Evolutionary conservation across 2,329 filamentous ascomycete species (phyloP).

Genomic region (Hypomyces rosellus): DNA sequence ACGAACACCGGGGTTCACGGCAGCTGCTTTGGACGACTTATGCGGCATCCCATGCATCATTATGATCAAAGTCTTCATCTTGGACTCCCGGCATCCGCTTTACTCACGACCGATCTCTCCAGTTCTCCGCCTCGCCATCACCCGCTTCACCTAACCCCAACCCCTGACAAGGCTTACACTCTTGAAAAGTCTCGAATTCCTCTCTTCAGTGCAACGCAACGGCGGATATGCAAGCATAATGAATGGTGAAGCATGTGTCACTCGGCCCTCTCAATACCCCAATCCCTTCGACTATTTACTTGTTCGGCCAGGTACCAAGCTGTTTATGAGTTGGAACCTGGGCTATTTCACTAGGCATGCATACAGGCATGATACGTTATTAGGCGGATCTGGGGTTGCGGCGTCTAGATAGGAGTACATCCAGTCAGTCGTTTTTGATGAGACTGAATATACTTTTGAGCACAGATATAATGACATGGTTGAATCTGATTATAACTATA

Average conservation of each 20-base stretch:
- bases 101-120: conserved; percentile 19
- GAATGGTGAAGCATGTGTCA: conserved; percentile 10
- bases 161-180: background rate
- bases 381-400: conserved; percentile 11
- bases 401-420: conserved; percentile 19
- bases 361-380: conserved; percentile 11
- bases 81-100: conserved; percentile 10
- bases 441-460: conserved; percentile 15
- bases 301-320: conserved; percentile 14
- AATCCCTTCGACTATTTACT: conserved; percentile 12
- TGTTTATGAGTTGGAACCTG: conserved; percentile 10
- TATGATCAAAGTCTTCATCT: background rate
- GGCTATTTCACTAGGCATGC: conserved; percentile 18
- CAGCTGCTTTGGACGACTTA: background rate
- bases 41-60: conserved; percentile 8
- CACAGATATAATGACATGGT: background rate
- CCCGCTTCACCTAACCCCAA: conserved; percentile 9
- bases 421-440: conserved; percentile 18
- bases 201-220: conserved; percentile 7
- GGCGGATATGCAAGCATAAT: conserved; percentile 15
- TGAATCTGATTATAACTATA: background rate
- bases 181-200: background rate
- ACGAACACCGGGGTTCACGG: conserved; percentile 1
- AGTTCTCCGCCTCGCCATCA: conserved; percentile 18
- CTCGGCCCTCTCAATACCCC: conserved; percentile 7